Evolutionary conservation across 192 early-diverging fungal species (phyloP), one percentile per base, ranked within the genome.

Genomic region (Tieghemiomyces parasiticus): DNA sequence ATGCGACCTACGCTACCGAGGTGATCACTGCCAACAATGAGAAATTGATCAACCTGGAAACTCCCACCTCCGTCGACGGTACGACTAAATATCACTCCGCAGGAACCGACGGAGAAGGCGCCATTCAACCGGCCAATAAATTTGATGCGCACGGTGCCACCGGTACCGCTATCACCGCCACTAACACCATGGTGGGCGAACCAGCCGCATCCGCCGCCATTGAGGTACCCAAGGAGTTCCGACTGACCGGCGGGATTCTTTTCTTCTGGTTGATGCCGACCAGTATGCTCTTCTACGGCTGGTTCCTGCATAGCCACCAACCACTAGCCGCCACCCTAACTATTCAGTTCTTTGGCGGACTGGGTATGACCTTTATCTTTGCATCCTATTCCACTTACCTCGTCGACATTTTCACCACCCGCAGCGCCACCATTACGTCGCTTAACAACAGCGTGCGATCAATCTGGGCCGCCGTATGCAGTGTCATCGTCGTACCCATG

Each of bases 331-430:
- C 24, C 9, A 33, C 34, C 9, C 16, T 61, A 0, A 33, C 33
- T 22, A 31, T 35, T 4, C 60, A 61, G 20, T 61, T 61, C 31
- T 24, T 61, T 4, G 44, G 48, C 42, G 46, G 46, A 6, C 3
- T 61, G 4, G 60, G 60, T n/a, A 61, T 49, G 46, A 61, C 46
- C 32, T 61, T 61, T 34, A 46, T 28, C n/a, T 61, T 61, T 49
- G 19, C 45, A 0, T 16, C 45, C 24, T 49, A 45, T 20, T 50
- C 46, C 46, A 61, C 46, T 4, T 61, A 61, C 49, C 31, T 61
- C 14, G 48, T 61, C 22, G 60, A 61, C 34, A 46, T 61, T 2
- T 61, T 61, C 32, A 46, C 60, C 46, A 33, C 47, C 20, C 45
- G 47, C 22, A 49, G 46, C n/a, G 60, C 60, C 32, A 61, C 46